phyloP scores from a whole-genome alignment of 2,329 filamentous ascomycete genomes.

The Aspergillus latus region DNA sequence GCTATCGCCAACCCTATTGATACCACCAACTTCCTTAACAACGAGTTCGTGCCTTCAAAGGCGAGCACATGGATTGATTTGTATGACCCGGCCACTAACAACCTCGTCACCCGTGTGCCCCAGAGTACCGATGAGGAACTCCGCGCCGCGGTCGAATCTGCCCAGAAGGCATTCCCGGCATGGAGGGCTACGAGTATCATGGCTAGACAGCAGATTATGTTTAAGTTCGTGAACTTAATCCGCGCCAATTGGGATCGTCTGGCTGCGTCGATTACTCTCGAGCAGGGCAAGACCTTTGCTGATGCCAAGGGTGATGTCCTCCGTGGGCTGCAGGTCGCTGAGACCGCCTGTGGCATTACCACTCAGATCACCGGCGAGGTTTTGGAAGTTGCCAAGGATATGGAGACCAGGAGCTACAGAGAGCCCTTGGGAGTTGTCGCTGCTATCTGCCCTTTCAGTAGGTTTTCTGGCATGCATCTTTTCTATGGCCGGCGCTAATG shows the following conservation, averaged over 20 bases:
- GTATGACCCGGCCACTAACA: constrained; percentile 65
- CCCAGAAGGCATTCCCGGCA: constrained; percentile 62
- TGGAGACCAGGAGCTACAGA: constrained; percentile 66
- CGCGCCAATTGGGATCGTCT: constrained; percentile 65
- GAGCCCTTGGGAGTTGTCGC: constrained; percentile 66
- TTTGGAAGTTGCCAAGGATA: constrained; percentile 68
- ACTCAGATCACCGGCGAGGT: constrained; percentile 66
- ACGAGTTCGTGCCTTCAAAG: constrained; percentile 59
- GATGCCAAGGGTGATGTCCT: constrained; percentile 68
- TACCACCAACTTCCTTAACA: constrained; percentile 65
- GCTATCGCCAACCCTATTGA: constrained; percentile 56
- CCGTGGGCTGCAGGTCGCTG: constrained; percentile 65
- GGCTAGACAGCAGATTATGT: constrained; percentile 63
- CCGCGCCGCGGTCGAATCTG: constrained; percentile 60
- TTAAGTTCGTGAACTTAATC: constrained; percentile 65
- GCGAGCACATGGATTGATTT: constrained; percentile 64
- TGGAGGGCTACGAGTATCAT: constrained; percentile 63
- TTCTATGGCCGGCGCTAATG: constrained; percentile 21
- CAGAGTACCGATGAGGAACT: constrained; percentile 66
- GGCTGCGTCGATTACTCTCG: constrained; percentile 64
- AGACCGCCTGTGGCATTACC: constrained; percentile 67
- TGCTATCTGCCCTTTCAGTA: constrained; percentile 66
- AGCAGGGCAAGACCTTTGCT: constrained; percentile 68
- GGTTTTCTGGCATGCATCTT: constrained; percentile 29
- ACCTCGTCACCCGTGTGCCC: constrained; percentile 64